These are phyloP conservation scores for Neurospora sp. DNA, from an alignment of 495 filamentous ascomycete species.

Conservation along the genomic window DNA sequence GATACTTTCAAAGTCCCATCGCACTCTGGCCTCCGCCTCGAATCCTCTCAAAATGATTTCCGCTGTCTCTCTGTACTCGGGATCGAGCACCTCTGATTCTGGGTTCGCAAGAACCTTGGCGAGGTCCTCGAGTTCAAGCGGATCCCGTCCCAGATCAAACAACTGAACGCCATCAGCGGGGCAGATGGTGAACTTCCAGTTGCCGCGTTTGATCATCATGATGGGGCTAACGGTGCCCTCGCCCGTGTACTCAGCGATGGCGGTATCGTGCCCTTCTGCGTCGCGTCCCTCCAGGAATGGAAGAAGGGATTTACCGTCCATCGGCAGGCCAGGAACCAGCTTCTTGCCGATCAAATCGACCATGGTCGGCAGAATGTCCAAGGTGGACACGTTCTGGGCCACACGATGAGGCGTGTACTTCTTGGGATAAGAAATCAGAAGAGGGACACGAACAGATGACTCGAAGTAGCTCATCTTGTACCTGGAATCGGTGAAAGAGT, in stretches of 20 bases:
- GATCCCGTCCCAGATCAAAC: slow-evolving; percentile 63
- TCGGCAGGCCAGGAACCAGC: slow-evolving; percentile 51
- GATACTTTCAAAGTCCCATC: slow-evolving; percentile 69
- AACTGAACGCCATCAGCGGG: slow-evolving; percentile 71
- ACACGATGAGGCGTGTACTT: slow-evolving; percentile 59
- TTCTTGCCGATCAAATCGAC: slow-evolving; percentile 64
- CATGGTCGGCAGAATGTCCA: slow-evolving; percentile 79
- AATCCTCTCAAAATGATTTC: slow-evolving; percentile 48
- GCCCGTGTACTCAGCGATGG: slow-evolving; percentile 80
- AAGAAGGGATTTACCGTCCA: slow-evolving; percentile 67
- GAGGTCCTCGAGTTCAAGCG: slow-evolving; percentile 63
- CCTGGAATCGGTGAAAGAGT: slow-evolving; percentile 17
- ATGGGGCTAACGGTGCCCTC: slow-evolving; percentile 77
- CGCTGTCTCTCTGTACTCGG: slow-evolving; percentile 22
- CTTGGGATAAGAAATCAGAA: slow-evolving; percentile 64
- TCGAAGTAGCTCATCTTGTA: slow-evolving; percentile 95
- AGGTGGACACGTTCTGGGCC: slow-evolving; percentile 66
- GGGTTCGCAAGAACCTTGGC: slow-evolving; percentile 33
- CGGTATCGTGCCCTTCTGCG: slow-evolving; percentile 51
- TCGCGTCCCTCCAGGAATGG: slow-evolving; percentile 56
- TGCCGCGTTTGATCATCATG: slow-evolving; percentile 81
- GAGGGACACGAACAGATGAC: slow-evolving; percentile 70
- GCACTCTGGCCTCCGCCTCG: slow-evolving; percentile 49
- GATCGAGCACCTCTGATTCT: neutral
- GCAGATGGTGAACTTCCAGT: slow-evolving; percentile 77